Evolutionary conservation across 495 filamentous ascomycete genomes (phyloP).

Genomic region (Penicillium angulare): DNA sequence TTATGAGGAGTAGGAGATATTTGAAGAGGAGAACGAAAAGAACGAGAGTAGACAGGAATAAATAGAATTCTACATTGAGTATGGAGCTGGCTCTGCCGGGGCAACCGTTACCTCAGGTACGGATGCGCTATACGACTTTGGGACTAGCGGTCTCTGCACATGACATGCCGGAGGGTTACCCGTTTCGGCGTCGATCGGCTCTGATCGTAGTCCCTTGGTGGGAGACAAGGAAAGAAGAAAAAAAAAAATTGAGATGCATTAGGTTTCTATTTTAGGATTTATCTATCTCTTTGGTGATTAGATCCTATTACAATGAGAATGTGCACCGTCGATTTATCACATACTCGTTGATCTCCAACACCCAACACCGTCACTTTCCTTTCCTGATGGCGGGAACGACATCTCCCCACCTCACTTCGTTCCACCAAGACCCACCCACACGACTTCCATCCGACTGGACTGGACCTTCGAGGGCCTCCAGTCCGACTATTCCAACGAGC

Average conservation of each 20-base stretch:
- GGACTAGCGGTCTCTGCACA: slow-evolving; percentile 22
- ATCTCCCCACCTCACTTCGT: slow-evolving; percentile 19
- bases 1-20: slow-evolving; percentile 29
- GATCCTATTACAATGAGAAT: background rate
- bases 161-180: slow-evolving; percentile 32
- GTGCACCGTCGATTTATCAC: background rate
- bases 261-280: too few species aligned
- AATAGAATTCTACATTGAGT: slow-evolving; percentile 37
- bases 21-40: slow-evolving; percentile 18
- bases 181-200: slow-evolving; percentile 16
- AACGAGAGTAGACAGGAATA: slow-evolving; percentile 29
- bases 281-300: background rate
- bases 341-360: slow-evolving; percentile 14
- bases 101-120: slow-evolving; percentile 47
- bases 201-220: background rate
- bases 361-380: background rate
- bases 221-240: background rate
- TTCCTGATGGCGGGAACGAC: slow-evolving; percentile 15
- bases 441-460: slow-evolving; percentile 26
- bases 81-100: slow-evolving; percentile 28
- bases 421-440: slow-evolving; percentile 38
- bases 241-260: background rate
- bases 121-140: slow-evolving; percentile 18
- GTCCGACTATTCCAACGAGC: slow-evolving; percentile 21
- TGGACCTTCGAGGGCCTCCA: slow-evolving; percentile 27